phyloP scores from a whole-genome alignment of 169 alveolate genomes.

The Besnoitia besnoiti region DNA sequence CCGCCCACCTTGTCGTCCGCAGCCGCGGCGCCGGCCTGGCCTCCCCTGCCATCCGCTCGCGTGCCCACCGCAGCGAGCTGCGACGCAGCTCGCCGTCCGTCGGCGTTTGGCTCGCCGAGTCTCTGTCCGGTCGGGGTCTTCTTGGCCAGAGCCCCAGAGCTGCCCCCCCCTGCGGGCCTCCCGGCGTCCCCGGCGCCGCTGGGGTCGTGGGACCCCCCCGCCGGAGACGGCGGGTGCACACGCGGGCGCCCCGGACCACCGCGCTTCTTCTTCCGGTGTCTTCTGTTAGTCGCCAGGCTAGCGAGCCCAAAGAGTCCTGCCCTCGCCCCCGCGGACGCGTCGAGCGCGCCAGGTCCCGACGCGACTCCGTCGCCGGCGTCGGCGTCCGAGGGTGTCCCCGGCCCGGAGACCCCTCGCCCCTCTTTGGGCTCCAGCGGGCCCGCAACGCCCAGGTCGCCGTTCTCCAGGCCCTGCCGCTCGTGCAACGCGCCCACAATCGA shows the following conservation, averaged over 20 bases:
- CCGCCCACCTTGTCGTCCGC: not conserved
- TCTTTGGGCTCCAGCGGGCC: not conserved
- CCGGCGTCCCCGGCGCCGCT: not conserved
- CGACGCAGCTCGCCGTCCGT: not conserved
- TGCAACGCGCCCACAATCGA: not conserved
- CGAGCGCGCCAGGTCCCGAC: not conserved
- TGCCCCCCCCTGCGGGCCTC: not conserved
- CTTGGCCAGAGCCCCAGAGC: no score
- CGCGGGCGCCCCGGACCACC: not conserved
- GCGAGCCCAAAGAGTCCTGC: not conserved
- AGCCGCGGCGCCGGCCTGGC: not conserved
- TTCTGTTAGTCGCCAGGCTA: not conserved
- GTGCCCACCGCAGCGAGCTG: no score
- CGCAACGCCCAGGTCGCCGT: not conserved
- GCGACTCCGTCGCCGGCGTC: not conserved
- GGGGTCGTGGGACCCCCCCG: not conserved
- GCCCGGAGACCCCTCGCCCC: not conserved
- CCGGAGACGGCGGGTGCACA: not conserved
- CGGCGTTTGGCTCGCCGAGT: not conserved
- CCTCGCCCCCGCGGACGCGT: not conserved
- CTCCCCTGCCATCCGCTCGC: no score
- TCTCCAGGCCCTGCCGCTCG: not conserved
- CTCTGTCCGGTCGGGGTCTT: not conserved
- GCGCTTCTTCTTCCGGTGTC: not conserved
- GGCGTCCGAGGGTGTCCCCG: not conserved